Conservation (phyloP, 495 filamentous ascomycete genomes). For the Immersiella caudata region DNA sequence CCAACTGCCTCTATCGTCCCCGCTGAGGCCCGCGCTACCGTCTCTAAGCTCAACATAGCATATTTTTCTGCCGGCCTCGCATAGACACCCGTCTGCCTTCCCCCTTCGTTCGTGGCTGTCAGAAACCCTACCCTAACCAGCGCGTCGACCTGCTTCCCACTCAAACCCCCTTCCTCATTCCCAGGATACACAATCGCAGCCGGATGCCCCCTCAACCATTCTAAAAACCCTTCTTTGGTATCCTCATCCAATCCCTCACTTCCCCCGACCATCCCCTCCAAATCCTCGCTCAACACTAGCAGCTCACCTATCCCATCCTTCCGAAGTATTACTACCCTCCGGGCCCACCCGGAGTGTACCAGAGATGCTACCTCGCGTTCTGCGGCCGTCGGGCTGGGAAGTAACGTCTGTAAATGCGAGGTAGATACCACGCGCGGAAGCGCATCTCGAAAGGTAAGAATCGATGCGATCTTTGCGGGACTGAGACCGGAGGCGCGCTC, state of each 20-base stretch:
- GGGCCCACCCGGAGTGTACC: conserved; percentile 58
- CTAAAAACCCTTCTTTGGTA: conserved; percentile 62
- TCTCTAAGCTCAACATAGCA: conserved; percentile 55
- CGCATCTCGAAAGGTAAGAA: neutral
- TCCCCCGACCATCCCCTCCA: conserved; percentile 59
- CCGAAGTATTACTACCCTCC: conserved; percentile 68
- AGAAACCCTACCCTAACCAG: conserved; percentile 75
- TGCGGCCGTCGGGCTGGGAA: conserved; percentile 50
- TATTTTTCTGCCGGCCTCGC: conserved; percentile 58
- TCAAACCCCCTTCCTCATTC: conserved; percentile 46
- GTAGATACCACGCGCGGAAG: neutral
- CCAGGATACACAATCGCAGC: conserved; percentile 54
- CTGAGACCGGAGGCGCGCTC: neutral
- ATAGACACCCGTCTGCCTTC: conserved; percentile 38
- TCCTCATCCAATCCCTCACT: conserved; percentile 47
- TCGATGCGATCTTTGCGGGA: neutral
- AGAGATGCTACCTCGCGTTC: conserved; percentile 75
- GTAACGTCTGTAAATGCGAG: neutral
- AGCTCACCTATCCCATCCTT: conserved; percentile 71
- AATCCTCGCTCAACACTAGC: conserved; percentile 64
- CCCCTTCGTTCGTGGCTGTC: conserved; percentile 53
- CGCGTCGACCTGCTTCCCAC: conserved; percentile 48
- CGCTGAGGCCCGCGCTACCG: conserved; percentile 59
- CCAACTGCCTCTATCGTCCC: conserved; percentile 67
- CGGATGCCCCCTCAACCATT: conserved; percentile 58